Conservation (phyloP, 2,329 filamentous ascomycete genomes). For the Colletotrichum karsti region DNA sequence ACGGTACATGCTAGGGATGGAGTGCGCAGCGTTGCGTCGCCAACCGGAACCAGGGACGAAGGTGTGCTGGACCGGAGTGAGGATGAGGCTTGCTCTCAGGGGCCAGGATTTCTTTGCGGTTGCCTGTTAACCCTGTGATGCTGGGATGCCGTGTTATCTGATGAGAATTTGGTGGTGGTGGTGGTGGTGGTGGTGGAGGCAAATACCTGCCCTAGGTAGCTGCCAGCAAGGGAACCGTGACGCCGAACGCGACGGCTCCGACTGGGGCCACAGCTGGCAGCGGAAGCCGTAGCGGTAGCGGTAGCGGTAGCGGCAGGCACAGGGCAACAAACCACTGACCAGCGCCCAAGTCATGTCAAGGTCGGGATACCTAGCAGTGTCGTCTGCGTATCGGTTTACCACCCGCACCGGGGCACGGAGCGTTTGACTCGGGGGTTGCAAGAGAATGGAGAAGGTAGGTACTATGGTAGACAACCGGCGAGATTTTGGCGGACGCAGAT, state of each 20-base stretch:
- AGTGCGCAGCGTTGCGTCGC: not conserved
- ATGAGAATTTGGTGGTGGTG: not conserved
- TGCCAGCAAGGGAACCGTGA: not conserved
- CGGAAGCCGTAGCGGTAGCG: not conserved
- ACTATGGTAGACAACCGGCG: not conserved
- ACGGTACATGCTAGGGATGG: not conserved
- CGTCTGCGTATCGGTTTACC: not conserved
- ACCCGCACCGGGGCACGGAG: not conserved
- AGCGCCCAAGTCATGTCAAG: not conserved
- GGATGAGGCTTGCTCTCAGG: not conserved
- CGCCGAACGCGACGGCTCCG: too few relatives aligned
- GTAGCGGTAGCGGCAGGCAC: not conserved
- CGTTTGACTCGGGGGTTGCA: constrained; percentile 11
- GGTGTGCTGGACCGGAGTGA: not conserved
- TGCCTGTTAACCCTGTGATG: not conserved
- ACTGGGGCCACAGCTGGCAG: not conserved
- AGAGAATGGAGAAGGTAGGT: not conserved
- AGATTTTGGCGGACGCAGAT: not conserved
- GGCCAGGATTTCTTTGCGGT: not conserved
- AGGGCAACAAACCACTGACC: too few relatives aligned
- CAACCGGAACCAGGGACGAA: not conserved
- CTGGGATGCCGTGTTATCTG: not conserved
- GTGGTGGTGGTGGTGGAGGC: not conserved
- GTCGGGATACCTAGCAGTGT: not conserved
- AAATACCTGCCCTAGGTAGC: not conserved